Base-by-base conservation (phyloP, 768 basidiomycete species). In the Macrolepiota albuminosa region DNA sequence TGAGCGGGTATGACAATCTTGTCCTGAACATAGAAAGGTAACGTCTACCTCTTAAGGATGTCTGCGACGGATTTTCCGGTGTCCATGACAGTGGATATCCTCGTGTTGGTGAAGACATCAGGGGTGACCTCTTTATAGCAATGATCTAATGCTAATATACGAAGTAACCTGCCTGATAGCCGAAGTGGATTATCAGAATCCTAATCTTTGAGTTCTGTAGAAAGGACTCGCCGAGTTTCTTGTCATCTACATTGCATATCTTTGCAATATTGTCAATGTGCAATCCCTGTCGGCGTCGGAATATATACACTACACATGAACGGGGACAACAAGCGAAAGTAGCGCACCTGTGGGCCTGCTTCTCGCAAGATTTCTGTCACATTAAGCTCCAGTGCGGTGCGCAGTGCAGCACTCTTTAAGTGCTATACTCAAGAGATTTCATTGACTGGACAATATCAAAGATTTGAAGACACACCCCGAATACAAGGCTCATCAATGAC, bases 121-220 rank as follows among this genome's bases (percentile, higher is more conserved):
- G 73, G 72, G n/a, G 49, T 59, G 1, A 76, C 63, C 64, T 79
- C 78, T 9, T 67, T 66, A 57, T 74, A 79, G 39, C 73, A 68
- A 42, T 77, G 74, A 54, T 72, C 68, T 31, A 61, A 70, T 2
- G 74, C 69, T 9, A 78, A 69, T 6, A 67, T 61, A 7, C 77
- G 70, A 39, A 79, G 64, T 26, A 75, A 60, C 48, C 61, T 56
- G 10, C 54, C 61, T 62, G 37, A 31, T 7, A 13, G 11, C 18
- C 49, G 29, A 26, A 26, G 11, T 24, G 52, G 24, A 29, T 10
- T 39, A 36, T 53, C 37, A 53, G 9, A 33, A 53, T 33, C 0
- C 3, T 24, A 13, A 24, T 13, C 2, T 13, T n/a, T 5, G 49
- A 34, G 34, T 9, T 29, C 11, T 21, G 29, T 47, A 16, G 8